These are phyloP conservation scores for Candida easanensis DNA, from an alignment of 805 yeast species.

Conservation along the genomic window DNA sequence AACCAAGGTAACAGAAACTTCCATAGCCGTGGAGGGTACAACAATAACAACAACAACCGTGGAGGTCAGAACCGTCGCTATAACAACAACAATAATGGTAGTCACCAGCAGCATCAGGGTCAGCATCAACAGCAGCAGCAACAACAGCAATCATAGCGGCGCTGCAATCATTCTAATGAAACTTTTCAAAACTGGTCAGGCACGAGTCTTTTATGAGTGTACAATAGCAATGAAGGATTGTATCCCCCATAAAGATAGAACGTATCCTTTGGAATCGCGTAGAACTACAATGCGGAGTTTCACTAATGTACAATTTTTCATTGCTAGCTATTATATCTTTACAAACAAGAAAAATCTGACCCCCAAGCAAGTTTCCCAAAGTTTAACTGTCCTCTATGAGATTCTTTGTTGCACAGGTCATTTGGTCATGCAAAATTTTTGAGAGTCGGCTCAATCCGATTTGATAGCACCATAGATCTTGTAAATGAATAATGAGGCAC, in stretches of 20 bases:
- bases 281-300: too few species aligned
- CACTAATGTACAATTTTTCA: too few species aligned
- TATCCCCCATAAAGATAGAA: not conserved
- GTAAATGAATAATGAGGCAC: slow-evolving; percentile 64
- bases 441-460: slow-evolving; percentile 38
- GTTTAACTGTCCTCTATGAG: too few species aligned
- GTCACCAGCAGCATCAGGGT: slow-evolving; percentile 7
- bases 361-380: too few species aligned
- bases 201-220: slow-evolving; percentile 11
- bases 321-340: too few species aligned
- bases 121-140: slow-evolving; percentile 9
- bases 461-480: slow-evolving; percentile 58
- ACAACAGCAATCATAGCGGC: slow-evolving; percentile 9
- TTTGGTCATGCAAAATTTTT: too few species aligned
- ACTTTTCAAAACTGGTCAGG: slow-evolving; percentile 1
- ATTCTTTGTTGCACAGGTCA: too few species aligned
- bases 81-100: slow-evolving; percentile 8
- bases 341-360: too few species aligned
- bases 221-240: slow-evolving; percentile 8
- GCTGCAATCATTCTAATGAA: not conserved
- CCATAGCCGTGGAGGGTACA: too few species aligned
- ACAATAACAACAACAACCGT: slow-evolving; percentile 6
- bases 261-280: not conserved
- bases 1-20: slow-evolving; percentile 15
- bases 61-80: slow-evolving; percentile 10